Evolutionary conservation across 2,329 filamentous ascomycete genomes (phyloP), one percentile per base, ranked within the genome.

Genomic region (Sporothrix brasiliensis): DNA sequence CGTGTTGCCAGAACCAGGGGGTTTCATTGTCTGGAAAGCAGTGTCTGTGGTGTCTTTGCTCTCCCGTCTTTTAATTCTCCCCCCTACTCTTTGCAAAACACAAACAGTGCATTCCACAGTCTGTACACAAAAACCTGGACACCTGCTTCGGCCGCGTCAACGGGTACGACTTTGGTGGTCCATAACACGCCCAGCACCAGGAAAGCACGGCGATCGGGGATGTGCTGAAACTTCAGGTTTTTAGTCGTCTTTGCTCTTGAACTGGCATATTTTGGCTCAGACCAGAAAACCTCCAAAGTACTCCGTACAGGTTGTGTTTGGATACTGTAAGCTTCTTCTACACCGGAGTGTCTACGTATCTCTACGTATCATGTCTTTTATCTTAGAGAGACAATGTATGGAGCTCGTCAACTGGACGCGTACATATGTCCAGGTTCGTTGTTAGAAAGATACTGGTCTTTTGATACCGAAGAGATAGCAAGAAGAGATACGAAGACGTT

Each of bases 151-250:
- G 27, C 24, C 44, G 44, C 47, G 44, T 65, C 14, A 50, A 30
- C 6, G n/a, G 34, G 44, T 50, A 13, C 41, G 44, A 44, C 2
- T 13, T 30, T 65, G 44, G 27, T 50, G 50, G 52, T 30, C 21
- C 21, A 30, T 44, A 30, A 54, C 44, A 49, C 30, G 44, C 44
- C 63, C 68, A 50, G 47, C 68, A 63, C 68, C 68, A 63, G 68
- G 68, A 24, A 69, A 69, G n/a, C 30, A 69, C n/a, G 68, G 30
- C 52, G 67, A 69, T 63, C 68, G 68, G 47, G 47, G 68, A 61
- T 27, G 63, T 63, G 68, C 68, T 69, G 56, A 69, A 69, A 69
- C 68, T 56, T 56, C 41, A 47, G 50, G n/a, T 47, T 54, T 27
- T 56, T 16, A 41, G 6, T 30, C 53, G 63, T 16, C 49, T 2